Evolutionary conservation across 305 asterid genomes (phyloP).

Genomic region (Plantago coronopus): DNA sequence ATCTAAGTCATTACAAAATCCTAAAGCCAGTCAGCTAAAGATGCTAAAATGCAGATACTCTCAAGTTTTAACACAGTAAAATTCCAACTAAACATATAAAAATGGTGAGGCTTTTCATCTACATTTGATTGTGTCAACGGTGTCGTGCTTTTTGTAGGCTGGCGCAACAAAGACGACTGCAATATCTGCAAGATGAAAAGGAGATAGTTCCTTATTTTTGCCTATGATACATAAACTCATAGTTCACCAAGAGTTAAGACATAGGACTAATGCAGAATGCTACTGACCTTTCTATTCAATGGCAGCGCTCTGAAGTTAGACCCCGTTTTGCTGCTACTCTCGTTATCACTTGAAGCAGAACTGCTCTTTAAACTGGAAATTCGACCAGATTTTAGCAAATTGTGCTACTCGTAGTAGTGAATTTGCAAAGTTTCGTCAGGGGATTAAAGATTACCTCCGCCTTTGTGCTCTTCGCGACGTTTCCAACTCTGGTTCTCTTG

Average conservation of each 20-base stretch:
- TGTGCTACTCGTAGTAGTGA: conserved; percentile 7
- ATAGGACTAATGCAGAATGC: conserved; percentile 10
- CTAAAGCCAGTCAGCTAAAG: neutral
- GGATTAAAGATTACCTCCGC: conserved; percentile 38
- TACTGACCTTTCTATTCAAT: conserved; percentile 61
- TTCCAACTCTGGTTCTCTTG: conserved; percentile 74
- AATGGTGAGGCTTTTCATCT: conserved; percentile 32
- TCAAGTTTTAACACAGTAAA: neutral
- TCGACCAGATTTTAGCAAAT: conserved; percentile 13
- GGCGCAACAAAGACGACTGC: conserved; percentile 33
- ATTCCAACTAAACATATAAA: neutral
- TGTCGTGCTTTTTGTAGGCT: conserved; percentile 39
- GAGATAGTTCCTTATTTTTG: neutral
- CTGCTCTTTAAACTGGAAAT: conserved; percentile 52
- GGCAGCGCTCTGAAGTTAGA: conserved; percentile 36
- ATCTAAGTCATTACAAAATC: conserved; percentile 5
- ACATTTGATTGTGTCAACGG: conserved; percentile 49
- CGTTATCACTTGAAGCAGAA: conserved; percentile 40
- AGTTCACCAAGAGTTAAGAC: neutral
- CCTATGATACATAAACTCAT: neutral
- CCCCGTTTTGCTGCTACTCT: conserved; percentile 30
- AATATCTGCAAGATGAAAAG: conserved; percentile 29
- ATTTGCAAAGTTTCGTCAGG: neutral
- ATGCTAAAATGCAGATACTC: neutral
- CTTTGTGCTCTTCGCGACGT: conserved; percentile 68